phyloP scores from a whole-genome alignment of 106 monocot genomes.

The Triglochin maritima region DNA sequence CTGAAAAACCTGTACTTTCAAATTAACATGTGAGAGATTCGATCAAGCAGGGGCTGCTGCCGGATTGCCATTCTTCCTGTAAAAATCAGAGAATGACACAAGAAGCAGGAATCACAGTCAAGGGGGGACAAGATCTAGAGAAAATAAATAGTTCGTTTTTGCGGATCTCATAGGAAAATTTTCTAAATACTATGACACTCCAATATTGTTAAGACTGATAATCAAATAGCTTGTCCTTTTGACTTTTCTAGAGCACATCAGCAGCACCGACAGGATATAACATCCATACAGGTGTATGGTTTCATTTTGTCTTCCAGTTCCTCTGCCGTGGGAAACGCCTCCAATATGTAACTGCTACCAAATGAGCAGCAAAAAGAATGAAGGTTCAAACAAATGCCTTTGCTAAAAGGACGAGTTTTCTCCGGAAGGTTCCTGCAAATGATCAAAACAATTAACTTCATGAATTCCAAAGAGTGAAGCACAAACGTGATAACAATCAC shows the following conservation, averaged over 20 bases:
- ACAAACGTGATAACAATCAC: not conserved
- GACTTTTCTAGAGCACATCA: slow-evolving; percentile 10
- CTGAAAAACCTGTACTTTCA: too few relatives aligned
- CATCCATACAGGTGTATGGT: slow-evolving; percentile 55
- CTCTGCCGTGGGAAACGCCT: slow-evolving; percentile 55
- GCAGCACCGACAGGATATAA: slow-evolving; percentile 63
- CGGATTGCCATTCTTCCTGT: not conserved
- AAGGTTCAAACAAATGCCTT: slow-evolving; percentile 60
- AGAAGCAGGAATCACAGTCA: not conserved
- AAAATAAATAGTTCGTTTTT: not conserved
- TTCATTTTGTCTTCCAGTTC: slow-evolving; percentile 52
- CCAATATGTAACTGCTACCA: slow-evolving; percentile 25
- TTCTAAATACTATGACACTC: too few relatives aligned
- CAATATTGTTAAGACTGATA: not conserved
- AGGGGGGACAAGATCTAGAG: not conserved
- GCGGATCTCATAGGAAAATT: too few relatives aligned
- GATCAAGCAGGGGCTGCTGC: too few relatives aligned
- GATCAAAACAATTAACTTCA: not conserved
- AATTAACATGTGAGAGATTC: too few relatives aligned
- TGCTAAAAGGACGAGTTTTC: slow-evolving; percentile 67
- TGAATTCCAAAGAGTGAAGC: not conserved
- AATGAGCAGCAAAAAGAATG: slow-evolving; percentile 50
- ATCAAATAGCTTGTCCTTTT: too few relatives aligned
- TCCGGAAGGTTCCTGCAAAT: slow-evolving; percentile 53
- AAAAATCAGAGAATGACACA: not conserved